These are phyloP conservation scores for Penicillium paneum DNA, from an alignment of 2,329 filamentous ascomycete genomes.

Conservation along the genomic window DNA sequence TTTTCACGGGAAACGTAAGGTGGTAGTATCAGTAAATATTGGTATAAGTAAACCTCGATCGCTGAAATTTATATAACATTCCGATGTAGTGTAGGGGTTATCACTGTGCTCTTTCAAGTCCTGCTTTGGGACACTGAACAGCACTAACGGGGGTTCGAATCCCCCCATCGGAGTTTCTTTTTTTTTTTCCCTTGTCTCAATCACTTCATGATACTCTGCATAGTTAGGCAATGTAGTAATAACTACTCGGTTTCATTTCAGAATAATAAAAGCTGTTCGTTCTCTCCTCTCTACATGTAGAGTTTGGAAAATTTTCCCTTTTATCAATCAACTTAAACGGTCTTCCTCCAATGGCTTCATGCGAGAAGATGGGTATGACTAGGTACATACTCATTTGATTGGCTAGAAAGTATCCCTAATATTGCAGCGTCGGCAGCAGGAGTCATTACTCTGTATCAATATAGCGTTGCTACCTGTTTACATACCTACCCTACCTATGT, in stretches of 20 bases:
- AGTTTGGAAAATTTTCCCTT: too few relatives aligned
- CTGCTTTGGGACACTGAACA: not conserved
- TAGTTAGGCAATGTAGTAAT: not conserved
- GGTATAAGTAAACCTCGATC: not conserved
- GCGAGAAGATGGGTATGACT: too few relatives aligned
- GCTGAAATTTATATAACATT: not conserved
- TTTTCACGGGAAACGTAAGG: too few relatives aligned
- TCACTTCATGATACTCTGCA: not conserved
- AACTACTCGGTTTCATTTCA: not conserved
- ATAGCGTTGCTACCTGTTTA: not conserved
- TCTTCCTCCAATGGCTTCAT: not conserved
- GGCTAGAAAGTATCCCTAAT: not conserved
- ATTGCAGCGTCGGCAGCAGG: too few relatives aligned
- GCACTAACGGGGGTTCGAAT: constrained; percentile 7
- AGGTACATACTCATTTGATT: too few relatives aligned
- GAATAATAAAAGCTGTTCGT: not conserved
- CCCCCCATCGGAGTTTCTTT: constrained; percentile 4
- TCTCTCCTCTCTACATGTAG: too few relatives aligned
- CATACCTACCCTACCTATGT: too few relatives aligned
- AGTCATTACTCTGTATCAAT: not conserved
- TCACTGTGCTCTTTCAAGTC: constrained; percentile 4
- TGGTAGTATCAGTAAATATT: too few relatives aligned
- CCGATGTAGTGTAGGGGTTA: constrained; percentile 9
- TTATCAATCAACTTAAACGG: not conserved
- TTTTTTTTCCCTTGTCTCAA: not conserved